Evolutionary conservation across 2,329 filamentous ascomycete species (phyloP).

Genomic region (Aspergillus brunneoviolaceus): DNA sequence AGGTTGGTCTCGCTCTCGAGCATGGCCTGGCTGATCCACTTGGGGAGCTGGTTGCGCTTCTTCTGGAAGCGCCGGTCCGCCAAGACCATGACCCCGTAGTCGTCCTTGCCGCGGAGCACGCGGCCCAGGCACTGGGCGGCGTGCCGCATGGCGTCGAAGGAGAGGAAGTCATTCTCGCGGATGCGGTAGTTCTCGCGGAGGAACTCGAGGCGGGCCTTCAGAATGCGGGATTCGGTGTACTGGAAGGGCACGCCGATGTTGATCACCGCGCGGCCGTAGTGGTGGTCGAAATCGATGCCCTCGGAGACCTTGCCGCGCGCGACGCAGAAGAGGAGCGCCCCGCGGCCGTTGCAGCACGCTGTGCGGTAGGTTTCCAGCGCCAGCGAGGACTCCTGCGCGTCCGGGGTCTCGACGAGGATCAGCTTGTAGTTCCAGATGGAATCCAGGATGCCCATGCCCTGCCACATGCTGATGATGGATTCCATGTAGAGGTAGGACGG

Average conservation of each 20-base stretch:
- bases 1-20: slow-evolving; percentile 83
- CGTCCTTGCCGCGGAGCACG: slow-evolving; percentile 92
- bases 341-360: slow-evolving; percentile 94
- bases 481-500: slow-evolving; percentile 99
- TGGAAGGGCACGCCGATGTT: slow-evolving; percentile 98
- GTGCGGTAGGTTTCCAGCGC: slow-evolving; percentile 96
- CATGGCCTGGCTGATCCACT: slow-evolving; percentile 92
- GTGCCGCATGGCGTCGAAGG: slow-evolving; percentile 99
- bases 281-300: slow-evolving; percentile 98
- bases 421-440: slow-evolving; percentile 99
- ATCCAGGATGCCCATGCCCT: slow-evolving; percentile 96
- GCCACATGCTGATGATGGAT: slow-evolving; percentile 98
- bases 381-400: slow-evolving; percentile 93
- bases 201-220: slow-evolving; percentile 94
- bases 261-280: slow-evolving; percentile 92
- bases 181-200: slow-evolving; percentile 96
- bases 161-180: slow-evolving; percentile 93
- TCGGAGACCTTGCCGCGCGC: slow-evolving; percentile 96
- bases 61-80: slow-evolving; percentile 92
- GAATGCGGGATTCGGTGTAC: slow-evolving; percentile 94
- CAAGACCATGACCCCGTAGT: slow-evolving; percentile 99
- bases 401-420: slow-evolving; percentile 94
- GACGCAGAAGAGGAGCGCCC: slow-evolving; percentile 89
- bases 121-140: slow-evolving; percentile 94
- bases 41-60: slow-evolving; percentile 85